Evolutionary conservation across 1,139 yeast genomes (phyloP).

Genomic region (Taphrina deformans): DNA sequence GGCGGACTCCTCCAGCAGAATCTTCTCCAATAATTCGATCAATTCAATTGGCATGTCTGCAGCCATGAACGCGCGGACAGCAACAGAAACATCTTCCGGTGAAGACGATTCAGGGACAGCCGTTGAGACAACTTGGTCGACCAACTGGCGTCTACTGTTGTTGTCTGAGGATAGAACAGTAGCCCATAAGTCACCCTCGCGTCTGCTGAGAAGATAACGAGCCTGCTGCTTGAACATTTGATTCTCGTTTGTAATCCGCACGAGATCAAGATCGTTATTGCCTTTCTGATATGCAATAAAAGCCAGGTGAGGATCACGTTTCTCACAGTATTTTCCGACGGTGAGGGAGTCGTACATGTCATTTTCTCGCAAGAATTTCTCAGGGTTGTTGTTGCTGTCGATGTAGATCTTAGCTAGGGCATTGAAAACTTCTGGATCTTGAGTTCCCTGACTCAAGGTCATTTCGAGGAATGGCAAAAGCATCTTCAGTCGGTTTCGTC

Average conservation of each 20-base stretch:
- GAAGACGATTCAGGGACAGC: conserved; percentile 94
- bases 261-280: conserved; percentile 81
- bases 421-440: conserved; percentile 88
- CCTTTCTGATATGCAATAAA: conserved; percentile 97
- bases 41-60: conserved; percentile 90
- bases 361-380: conserved; percentile 90
- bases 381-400: conserved; percentile 96
- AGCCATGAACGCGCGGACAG: conserved; percentile 96
- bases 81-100: conserved; percentile 93
- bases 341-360: conserved; percentile 82
- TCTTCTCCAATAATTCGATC: conserved; percentile 90
- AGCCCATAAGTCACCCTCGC: conserved; percentile 80
- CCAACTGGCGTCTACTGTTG: conserved; percentile 80
- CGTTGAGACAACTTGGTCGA: conserved; percentile 88
- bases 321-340: conserved; percentile 98
- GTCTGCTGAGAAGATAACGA: conserved; percentile 81
- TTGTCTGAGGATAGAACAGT: conserved; percentile 73
- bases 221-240: conserved; percentile 99
- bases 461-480: conserved; percentile 91
- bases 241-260: conserved; percentile 90
- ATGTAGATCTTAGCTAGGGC: conserved; percentile 96
- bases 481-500: conserved; percentile 88
- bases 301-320: conserved; percentile 97
- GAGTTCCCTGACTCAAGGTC: conserved; percentile 80
- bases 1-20: conserved; percentile 94